Evolutionary conservation across 78 protist genomes (phyloP), one percentile per base, ranked within the genome.

Genomic region (Planoprotostelium fungivorum): DNA sequence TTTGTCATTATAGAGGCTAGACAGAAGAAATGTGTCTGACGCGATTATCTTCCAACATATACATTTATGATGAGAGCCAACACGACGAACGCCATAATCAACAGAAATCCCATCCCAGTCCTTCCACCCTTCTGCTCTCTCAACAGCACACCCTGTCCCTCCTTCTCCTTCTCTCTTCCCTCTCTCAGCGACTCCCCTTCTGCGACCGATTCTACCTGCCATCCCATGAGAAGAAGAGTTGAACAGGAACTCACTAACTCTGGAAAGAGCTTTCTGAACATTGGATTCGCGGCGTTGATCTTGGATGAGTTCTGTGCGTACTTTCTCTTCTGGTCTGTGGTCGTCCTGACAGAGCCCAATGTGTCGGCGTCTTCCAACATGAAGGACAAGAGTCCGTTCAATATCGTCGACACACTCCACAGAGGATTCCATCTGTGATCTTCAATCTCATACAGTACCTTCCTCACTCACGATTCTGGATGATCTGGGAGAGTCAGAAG

Each of bases 331-430:
- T 51, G 73, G 31, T 51, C 73, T 51, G 73, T 51, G 5, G 73
- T 51, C 31, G 73, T 51, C 31, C 73, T 51, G 86, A 84, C 25
- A 28, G 86, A 84, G 28, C 86, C 86, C 34, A 84, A 31, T 5
- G 86, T 31, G 37, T 1, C 34, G 34, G 86, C 29, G 37, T 84
- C 86, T 31, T 84, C 86, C 37, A 31, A 5, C 90, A 88, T 88
- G 90, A 95, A 96, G 31, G 96, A 93, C 0, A 91, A 83, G 10
- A 96, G 37, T 1, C 97, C 96, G 5, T 86, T 39, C 16, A 95
- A 37, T 28, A 96, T 86, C 0, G 93, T 25, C 0, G 39, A n/a
- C 5, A 88, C 94, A 0, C 88, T 37, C 96, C 96, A 94, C 29
- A 63, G 0, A 0, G 95, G 94, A n/a, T 88, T 38, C 96, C 95